These are phyloP conservation scores for Metschnikowia chrysomelidarum DNA, from an alignment of 805 yeast species.

Conservation along the genomic window DNA sequence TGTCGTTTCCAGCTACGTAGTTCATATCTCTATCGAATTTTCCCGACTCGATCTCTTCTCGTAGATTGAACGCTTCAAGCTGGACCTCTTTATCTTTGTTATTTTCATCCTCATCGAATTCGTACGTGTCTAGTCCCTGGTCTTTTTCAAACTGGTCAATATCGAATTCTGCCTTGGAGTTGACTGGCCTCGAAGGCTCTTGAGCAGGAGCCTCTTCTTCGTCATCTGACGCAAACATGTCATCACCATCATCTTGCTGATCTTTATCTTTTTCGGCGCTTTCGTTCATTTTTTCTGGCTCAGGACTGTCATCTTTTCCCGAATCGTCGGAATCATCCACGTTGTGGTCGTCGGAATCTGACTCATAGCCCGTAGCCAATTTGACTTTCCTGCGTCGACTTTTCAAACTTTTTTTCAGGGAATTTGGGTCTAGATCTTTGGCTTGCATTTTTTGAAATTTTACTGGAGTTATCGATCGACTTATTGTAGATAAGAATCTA, in stretches of 20 bases:
- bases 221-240: slow-evolving; percentile 40
- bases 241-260: slow-evolving; percentile 35
- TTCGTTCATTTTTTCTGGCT: slow-evolving; percentile 3
- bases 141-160: slow-evolving; percentile 26
- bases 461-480: neutral
- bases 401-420: neutral
- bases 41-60: slow-evolving; percentile 58
- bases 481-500: too few relatives aligned
- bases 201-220: too few relatives aligned
- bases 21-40: slow-evolving; percentile 61
- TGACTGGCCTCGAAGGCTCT: slow-evolving; percentile 5
- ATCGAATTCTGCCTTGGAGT: slow-evolving; percentile 3
- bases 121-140: slow-evolving; percentile 23
- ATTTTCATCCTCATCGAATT: slow-evolving; percentile 17
- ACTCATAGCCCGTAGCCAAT: slow-evolving; percentile 16
- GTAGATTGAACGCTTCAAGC: slow-evolving; percentile 61
- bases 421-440: neutral
- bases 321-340: slow-evolving; percentile 14
- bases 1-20: slow-evolving; percentile 40
- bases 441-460: neutral
- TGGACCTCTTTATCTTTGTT: slow-evolving; percentile 2
- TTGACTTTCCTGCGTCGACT: slow-evolving; percentile 1
- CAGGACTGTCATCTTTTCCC: slow-evolving; percentile 2
- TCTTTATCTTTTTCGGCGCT: slow-evolving; percentile 6
- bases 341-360: slow-evolving; percentile 18